Conservation (phyloP, 208 protist species). For the Angomonas ambiguus region DNA sequence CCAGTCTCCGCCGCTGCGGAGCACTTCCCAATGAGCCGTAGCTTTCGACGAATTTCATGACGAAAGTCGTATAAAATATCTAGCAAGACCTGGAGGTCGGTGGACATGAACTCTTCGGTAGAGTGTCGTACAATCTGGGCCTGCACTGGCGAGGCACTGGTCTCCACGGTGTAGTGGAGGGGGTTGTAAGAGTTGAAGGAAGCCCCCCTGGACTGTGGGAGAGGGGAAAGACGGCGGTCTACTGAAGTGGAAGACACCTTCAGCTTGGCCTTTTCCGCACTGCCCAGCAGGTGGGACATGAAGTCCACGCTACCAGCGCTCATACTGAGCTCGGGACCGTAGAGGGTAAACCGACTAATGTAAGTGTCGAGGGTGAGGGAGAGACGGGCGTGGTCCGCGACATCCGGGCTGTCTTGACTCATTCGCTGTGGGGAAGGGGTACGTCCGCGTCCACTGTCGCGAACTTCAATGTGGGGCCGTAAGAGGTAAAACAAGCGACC, state of each 20-base stretch:
- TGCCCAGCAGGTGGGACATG: not conserved
- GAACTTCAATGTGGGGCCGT: constrained; percentile 25
- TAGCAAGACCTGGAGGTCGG: constrained; percentile 24
- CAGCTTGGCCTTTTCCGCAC: not conserved
- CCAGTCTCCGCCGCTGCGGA: no score
- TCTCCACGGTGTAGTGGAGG: not conserved
- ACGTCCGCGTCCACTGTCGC: not conserved
- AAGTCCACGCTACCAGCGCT: not conserved
- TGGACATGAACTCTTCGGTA: not conserved
- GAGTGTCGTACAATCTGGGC: not conserved
- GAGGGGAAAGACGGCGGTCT: no score
- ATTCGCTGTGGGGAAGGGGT: no score
- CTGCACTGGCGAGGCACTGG: not conserved
- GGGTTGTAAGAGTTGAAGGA: not conserved
- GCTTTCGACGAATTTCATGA: not conserved
- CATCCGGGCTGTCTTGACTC: no score
- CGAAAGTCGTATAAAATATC: constrained; percentile 35
- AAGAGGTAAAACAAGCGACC: constrained; percentile 32
- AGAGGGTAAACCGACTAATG: not conserved
- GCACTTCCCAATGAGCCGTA: not conserved
- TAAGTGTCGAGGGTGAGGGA: not conserved
- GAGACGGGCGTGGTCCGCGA: not conserved
- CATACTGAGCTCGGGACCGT: not conserved
- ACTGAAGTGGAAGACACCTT: no score
- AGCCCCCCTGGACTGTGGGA: not conserved